Evolutionary conservation across 2,329 filamentous ascomycete genomes (phyloP).

Genomic region (Fusarium sp.): DNA sequence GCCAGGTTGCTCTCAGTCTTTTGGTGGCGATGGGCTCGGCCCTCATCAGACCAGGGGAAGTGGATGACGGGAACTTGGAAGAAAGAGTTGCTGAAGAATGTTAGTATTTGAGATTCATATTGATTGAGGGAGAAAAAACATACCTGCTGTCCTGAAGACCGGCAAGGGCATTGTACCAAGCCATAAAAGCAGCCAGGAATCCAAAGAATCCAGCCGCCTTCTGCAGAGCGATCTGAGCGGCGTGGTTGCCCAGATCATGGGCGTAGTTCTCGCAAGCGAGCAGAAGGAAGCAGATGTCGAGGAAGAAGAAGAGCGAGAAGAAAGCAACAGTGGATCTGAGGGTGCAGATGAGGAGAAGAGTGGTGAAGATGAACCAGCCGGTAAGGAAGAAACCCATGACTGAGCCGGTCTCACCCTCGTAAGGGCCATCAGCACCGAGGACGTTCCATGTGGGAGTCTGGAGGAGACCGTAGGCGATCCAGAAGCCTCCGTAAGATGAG

Average conservation of each 20-base stretch:
- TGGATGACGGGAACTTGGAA: slow-evolving; percentile 92
- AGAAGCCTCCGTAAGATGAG: slow-evolving; percentile 86
- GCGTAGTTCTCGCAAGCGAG: slow-evolving; percentile 73
- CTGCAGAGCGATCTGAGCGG: slow-evolving; percentile 63
- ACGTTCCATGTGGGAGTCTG: slow-evolving; percentile 76
- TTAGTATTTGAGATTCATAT: slow-evolving; percentile 48
- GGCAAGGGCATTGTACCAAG: slow-evolving; percentile 89
- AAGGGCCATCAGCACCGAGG: slow-evolving; percentile 57
- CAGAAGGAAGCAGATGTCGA: slow-evolving; percentile 80
- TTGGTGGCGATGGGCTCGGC: slow-evolving; percentile 65
- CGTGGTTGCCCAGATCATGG: slow-evolving; percentile 61
- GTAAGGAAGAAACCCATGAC: slow-evolving; percentile 80
- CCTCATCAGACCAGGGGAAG: slow-evolving; percentile 93
- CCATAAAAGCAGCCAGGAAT: slow-evolving; percentile 81
- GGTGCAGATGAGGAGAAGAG: slow-evolving; percentile 78
- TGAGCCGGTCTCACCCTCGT: slow-evolving; percentile 60
- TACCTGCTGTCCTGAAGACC: slow-evolving; percentile 80
- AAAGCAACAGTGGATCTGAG: slow-evolving; percentile 82
- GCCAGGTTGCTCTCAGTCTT: slow-evolving; percentile 53
- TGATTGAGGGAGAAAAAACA: slow-evolving; percentile 43
- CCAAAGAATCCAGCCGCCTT: slow-evolving; percentile 83
- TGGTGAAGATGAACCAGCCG: slow-evolving; percentile 89
- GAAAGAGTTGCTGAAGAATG: slow-evolving; percentile 76
- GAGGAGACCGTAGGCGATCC: slow-evolving; percentile 80
- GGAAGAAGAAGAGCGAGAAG: slow-evolving; percentile 80